Evolutionary conservation across 768 basidiomycete species (phyloP), one percentile per base, ranked within the genome.

Genomic region (Leccinellum albellum): DNA sequence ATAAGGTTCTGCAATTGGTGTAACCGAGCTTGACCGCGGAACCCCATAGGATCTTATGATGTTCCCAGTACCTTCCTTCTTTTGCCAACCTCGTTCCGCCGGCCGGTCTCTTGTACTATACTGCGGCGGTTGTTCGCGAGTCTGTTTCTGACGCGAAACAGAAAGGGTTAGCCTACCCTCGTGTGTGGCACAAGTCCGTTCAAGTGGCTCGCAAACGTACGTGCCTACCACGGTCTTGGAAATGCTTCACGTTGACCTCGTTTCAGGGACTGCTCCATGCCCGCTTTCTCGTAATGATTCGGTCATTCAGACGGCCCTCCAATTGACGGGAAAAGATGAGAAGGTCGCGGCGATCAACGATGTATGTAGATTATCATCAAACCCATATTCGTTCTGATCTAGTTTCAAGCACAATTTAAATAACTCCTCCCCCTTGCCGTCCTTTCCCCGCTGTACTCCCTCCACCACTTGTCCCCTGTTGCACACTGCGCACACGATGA

Each of bases 281-380:
- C 60, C 60, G 51, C 52, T 68, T 63, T 72, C 59, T 73, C 72
- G 71, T 72, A 72, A 72, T 66, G 62, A 55, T 67, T 70, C 67
- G 63, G 70, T 73, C 70, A 68, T 60, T 62, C 59, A 60, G 48
- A 53, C 67, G 71, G 65, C 70, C 50, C 64, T 57, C 54, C 62
- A 61, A 66, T 63, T 58, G 63, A 63, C 70, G 71, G 70, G 54
- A 54, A 71, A 62, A 52, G 52, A 52, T 44, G 56, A 63, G 66
- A 72, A 70, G 63, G 44, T 67, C 70, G 66, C 71, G 71, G 71
- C 72, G 71, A 72, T 72, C 71, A 72, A 72, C 65, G 58, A 51
- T 68, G 63, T 61, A 69, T 62, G 72, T 63, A 68, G 71, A 71
- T 73, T 71, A 73, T 68, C 66, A 68, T 70, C 66, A 71, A 60